phyloP scores from a whole-genome alignment of 2,329 filamentous ascomycete genomes.

The Phialophora macrospora region DNA sequence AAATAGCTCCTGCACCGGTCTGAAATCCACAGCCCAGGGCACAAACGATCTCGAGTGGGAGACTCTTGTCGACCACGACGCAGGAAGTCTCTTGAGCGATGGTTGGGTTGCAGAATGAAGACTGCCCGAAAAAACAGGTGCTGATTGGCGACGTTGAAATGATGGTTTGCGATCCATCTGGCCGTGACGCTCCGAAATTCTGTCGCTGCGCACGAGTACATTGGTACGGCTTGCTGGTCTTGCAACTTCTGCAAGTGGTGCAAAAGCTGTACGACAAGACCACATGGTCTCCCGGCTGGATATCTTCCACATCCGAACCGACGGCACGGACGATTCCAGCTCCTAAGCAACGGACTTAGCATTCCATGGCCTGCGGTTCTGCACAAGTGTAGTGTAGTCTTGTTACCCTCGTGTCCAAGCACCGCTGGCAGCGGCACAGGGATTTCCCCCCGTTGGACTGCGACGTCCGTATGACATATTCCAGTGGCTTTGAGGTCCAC shows the following conservation, averaged over 20 bases:
- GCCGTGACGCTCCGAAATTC: too few relatives aligned
- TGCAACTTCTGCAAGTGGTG: neutral
- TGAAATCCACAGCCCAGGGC: too few relatives aligned
- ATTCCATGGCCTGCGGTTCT: neutral
- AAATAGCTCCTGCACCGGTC: too few relatives aligned
- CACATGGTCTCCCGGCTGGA: neutral
- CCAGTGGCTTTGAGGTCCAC: neutral
- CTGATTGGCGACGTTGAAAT: too few relatives aligned
- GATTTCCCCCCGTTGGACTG: neutral
- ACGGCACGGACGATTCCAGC: neutral
- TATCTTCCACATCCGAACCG: neutral
- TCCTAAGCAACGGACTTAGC: neutral
- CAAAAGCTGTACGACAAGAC: neutral
- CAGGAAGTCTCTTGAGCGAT: too few relatives aligned
- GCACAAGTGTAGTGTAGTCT: too few relatives aligned
- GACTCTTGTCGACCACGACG: too few relatives aligned
- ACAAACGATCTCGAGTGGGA: too few relatives aligned
- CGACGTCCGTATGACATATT: neutral
- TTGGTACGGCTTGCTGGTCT: neutral
- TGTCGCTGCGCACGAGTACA: too few relatives aligned
- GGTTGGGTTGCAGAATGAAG: too few relatives aligned
- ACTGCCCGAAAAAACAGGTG: too few relatives aligned
- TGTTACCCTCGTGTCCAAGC: neutral
- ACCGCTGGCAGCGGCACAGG: neutral
- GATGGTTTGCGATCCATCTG: too few relatives aligned